Percentiles rank a stretch among this genome's conserved stretches.
Evolutionary conservation across 495 filamentous ascomycete species (phyloP).

Genomic region (Echria macrotheca): DNA sequence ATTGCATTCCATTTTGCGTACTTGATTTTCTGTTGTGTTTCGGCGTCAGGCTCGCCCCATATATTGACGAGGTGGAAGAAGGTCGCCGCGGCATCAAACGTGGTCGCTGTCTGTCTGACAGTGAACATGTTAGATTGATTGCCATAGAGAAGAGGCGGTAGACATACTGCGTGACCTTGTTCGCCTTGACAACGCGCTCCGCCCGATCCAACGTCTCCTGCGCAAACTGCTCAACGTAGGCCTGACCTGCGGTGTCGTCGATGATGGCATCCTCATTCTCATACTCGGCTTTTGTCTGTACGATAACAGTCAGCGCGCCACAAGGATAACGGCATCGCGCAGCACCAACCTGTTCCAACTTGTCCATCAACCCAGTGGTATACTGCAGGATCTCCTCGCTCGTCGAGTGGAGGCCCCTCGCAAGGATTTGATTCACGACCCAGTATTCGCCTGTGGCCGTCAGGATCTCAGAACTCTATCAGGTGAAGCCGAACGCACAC

Average conservation of each 20-base stretch:
- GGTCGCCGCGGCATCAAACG: constrained; percentile 82
- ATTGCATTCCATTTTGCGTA: constrained; percentile 95
- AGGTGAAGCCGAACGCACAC: constrained; percentile 55
- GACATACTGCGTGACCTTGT: constrained; percentile 78
- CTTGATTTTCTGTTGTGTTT: constrained; percentile 81
- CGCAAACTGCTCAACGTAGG: constrained; percentile 91
- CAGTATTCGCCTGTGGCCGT: constrained; percentile 73
- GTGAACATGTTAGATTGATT: no score
- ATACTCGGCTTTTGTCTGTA: constrained; percentile 59
- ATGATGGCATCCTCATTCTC: constrained; percentile 57
- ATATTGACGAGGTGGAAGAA: constrained; percentile 85
- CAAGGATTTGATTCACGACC: constrained; percentile 87
- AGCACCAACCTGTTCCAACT: constrained; percentile 68
- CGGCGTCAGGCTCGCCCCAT: constrained; percentile 69
- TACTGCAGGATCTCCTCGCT: constrained; percentile 72
- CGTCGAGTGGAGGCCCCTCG: constrained; percentile 65
- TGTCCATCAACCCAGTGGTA: constrained; percentile 82
- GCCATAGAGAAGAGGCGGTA: no score
- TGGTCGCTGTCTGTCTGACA: constrained; percentile 81
- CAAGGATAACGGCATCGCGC: background rate
- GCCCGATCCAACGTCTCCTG: constrained; percentile 80
- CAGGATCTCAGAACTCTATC: constrained; percentile 1
- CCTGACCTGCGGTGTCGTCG: constrained; percentile 79
- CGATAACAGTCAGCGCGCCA: background rate
- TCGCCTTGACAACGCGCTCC: constrained; percentile 71